Percentiles rank a stretch among this genome's conserved stretches.
These are phyloP conservation scores for Primulina huaijiensis DNA, from an alignment of 257 asterid genomes.

Conservation along the genomic window DNA sequence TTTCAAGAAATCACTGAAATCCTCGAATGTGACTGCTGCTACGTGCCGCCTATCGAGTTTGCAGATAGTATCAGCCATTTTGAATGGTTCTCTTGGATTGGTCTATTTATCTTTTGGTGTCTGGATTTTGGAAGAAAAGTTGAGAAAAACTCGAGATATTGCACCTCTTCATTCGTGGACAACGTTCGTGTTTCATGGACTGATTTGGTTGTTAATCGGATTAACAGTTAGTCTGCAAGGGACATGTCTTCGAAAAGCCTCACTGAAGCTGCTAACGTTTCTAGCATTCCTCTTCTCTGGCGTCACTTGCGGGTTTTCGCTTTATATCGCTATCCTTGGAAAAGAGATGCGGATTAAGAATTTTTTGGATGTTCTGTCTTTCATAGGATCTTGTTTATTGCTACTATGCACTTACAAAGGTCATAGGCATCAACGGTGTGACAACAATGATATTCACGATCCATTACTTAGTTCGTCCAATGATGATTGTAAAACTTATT, in stretches of 20 bases:
- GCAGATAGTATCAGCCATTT: conserved; percentile 53
- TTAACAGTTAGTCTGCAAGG: conserved; percentile 62
- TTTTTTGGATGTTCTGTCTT: conserved; percentile 42
- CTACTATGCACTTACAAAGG: conserved; percentile 57
- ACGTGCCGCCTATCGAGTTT: conserved; percentile 33
- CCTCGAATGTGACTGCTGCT: conserved; percentile 23
- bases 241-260: conserved; percentile 42
- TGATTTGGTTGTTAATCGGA: conserved; percentile 53
- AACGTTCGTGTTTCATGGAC: conserved; percentile 53
- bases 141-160: conserved; percentile 27
- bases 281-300: conserved; percentile 54
- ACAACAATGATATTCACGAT: conserved; percentile 40
- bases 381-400: conserved; percentile 64
- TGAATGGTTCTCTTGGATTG: conserved; percentile 58
- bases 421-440: conserved; percentile 22
- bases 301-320: conserved; percentile 49
- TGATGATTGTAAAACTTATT: conserved; percentile 28
- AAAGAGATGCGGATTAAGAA: conserved; percentile 35
- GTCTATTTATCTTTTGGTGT: conserved; percentile 43
- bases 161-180: conserved; percentile 74
- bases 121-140: conserved; percentile 57
- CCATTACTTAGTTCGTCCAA: conserved; percentile 46
- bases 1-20: conserved; percentile 40
- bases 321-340: conserved; percentile 30
- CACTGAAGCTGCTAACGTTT: conserved; percentile 52